A percentile compares a stretch with the other conserved stretches of the same genome.
Evolutionary conservation across 805 yeast species (phyloP).

Genomic region (Saccharomycopsis schoenii): DNA sequence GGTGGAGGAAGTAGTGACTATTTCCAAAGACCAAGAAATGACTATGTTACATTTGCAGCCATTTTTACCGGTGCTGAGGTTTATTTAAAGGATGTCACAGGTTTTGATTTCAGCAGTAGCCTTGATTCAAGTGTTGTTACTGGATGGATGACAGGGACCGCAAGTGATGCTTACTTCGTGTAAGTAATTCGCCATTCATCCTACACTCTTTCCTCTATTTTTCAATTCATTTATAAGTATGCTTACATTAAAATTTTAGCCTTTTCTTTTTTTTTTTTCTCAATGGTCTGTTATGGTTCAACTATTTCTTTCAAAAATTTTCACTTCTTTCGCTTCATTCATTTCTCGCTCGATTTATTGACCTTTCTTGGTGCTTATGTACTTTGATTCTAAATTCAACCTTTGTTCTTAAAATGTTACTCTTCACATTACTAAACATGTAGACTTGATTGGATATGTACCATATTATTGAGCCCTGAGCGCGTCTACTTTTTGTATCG

Average conservation of each 20-base stretch:
- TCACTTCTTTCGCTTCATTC: neutral
- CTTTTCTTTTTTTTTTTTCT: no score
- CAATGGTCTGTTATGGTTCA: no score
- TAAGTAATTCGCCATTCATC: neutral
- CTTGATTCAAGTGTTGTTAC: conserved; percentile 48
- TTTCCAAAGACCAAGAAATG: conserved; percentile 72
- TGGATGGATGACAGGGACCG: conserved; percentile 34
- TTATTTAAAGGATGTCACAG: conserved; percentile 48
- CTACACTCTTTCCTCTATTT: no score
- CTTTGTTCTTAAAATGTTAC: no score
- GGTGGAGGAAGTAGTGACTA: conserved; percentile 72
- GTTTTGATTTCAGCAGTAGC: conserved; percentile 40
- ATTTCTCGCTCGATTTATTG: neutral
- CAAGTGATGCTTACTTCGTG: conserved; percentile 1
- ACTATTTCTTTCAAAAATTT: no score
- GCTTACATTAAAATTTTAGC: no score
- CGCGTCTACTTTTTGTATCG: neutral
- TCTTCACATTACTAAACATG: neutral
- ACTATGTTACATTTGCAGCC: conserved; percentile 82
- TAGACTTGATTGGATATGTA: neutral
- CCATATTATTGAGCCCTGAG: neutral
- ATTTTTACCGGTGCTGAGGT: conserved; percentile 53
- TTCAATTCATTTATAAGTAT: no score
- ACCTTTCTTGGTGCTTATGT: neutral
- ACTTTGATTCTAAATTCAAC: neutral